Evolutionary conservation across 73 alveolate genomes (phyloP).

Genomic region (Paramecium tetraurelia): DNA sequence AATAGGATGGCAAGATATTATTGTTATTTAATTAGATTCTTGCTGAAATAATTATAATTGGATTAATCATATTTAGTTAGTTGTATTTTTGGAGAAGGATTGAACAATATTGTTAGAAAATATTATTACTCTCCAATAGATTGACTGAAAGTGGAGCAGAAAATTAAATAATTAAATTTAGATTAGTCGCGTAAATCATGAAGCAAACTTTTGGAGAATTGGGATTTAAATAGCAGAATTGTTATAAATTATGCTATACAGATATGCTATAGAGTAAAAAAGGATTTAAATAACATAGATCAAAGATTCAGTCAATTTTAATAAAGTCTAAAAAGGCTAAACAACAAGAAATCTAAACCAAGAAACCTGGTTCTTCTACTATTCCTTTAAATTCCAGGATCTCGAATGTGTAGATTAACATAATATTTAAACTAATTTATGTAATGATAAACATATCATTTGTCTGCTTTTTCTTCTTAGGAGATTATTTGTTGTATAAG

Average conservation of each 20-base stretch:
- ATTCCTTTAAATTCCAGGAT: neutral
- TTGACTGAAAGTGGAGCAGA: neutral
- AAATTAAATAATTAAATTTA: neutral
- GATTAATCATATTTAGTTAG: neutral
- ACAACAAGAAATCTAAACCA: neutral
- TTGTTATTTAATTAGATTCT: neutral
- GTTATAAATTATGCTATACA: neutral
- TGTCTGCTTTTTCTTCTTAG: neutral
- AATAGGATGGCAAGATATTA: neutral
- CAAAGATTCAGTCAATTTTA: neutral
- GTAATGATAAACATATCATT: neutral
- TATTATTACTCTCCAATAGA: neutral
- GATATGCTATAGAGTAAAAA: neutral
- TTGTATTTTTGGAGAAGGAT: neutral
- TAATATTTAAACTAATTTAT: neutral
- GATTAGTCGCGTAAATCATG: neutral
- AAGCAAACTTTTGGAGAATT: neutral
- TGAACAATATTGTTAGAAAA: neutral
- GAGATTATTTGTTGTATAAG: neutral
- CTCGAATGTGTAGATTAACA: neutral
- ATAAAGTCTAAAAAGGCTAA: neutral
- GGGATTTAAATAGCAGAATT: neutral
- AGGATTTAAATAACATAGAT: neutral
- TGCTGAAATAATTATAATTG: neutral
- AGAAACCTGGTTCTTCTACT: neutral